phyloP scores from a whole-genome alignment of 1,139 yeast species.

The Ashbya aceris region DNA sequence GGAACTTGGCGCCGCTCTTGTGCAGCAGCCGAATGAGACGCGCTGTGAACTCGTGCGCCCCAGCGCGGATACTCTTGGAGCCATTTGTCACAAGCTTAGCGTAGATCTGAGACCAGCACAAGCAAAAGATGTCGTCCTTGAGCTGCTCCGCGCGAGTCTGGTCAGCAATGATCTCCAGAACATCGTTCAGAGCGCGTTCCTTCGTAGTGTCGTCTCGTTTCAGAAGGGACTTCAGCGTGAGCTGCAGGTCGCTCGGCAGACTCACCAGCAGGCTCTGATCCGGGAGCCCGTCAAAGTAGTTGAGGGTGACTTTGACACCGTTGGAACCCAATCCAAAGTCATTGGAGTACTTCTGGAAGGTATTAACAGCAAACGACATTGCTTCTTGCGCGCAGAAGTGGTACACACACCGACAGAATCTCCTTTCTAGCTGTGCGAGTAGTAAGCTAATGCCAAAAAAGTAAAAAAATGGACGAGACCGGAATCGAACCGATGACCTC shows the following conservation, averaged over 20 bases:
- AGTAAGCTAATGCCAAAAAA: too few species aligned
- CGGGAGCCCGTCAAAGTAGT: conserved; percentile 71
- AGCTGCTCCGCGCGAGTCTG: conserved; percentile 28
- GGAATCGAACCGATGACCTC: conserved; percentile 85
- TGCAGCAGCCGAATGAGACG: conserved; percentile 42
- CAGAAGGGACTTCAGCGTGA: conserved; percentile 62
- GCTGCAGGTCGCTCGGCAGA: conserved; percentile 51
- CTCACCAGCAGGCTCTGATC: conserved; percentile 42
- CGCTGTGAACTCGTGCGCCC: conserved; percentile 59
- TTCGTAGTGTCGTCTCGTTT: conserved; percentile 79
- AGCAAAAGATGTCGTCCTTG: conserved; percentile 42
- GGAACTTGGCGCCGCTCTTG: conserved; percentile 51
- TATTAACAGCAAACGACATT: conserved; percentile 26
- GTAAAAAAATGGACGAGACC: conserved; percentile 57
- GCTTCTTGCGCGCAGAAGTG: too few species aligned
- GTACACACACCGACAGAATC: too few species aligned
- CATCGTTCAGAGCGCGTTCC: conserved; percentile 64
- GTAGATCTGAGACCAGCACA: conserved; percentile 74
- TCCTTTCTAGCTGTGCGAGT: too few species aligned
- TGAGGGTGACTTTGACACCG: conserved; percentile 63
- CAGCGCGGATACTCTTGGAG: conserved; percentile 51
- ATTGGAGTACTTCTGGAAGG: conserved; percentile 20
- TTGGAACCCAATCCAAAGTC: conserved; percentile 32
- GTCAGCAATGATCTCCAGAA: conserved; percentile 32
- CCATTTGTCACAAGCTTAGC: conserved; percentile 70